Evolutionary conservation across 176 grass and related monocot genomes (phyloP), one percentile per base, ranked within the genome.

Genomic region (Stipa capillata): DNA sequence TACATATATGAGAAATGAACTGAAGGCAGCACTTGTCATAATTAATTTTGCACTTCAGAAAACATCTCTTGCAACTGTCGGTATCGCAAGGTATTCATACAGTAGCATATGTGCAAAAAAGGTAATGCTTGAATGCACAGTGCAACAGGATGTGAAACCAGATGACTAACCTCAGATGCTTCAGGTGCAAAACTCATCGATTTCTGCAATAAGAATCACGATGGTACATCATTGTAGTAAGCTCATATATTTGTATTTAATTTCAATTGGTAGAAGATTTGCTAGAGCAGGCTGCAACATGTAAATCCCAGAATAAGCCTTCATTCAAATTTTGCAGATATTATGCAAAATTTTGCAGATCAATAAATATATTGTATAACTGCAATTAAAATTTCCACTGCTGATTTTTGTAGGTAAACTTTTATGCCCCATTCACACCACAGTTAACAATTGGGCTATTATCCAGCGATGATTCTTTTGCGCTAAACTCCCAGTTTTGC

Each of bases 171-270:
- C 89, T 92, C 81, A 63, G 92, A 87, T 40, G 11, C 73, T 59
- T 91, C 76, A 84, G 92, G 33, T 0, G 69, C 89, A 79, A 89
- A 89, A 67, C 74, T 83, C 83, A 91, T 89, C 13, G 83, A 91
- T 91, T 87, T 90, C 91, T 91, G 91, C 77, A 83, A 77, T 50
- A 85, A 54, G n/a, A 87, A 79, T 47, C 20, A 21, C 41, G 79
- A 62, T 23, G 33, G 17, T 76, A 62, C 48, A 21, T 76, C 48
- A 79, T 55, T 61, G 59, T 58, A 67, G 52, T 72, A 47, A 6
- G 64, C 34, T 82, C 13, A 75, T 17, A 82, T 36, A 31, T 18
- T 34, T 47, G 8, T 52, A 25, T 8, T 6, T 62, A 37, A 70
- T 12, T 18, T 28, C 34, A 72, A 72, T 50, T 27, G 17, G 74